Base-by-base conservation (phyloP, 176 grass and related monocot genomes). In the Luzula sylvatica region DNA sequence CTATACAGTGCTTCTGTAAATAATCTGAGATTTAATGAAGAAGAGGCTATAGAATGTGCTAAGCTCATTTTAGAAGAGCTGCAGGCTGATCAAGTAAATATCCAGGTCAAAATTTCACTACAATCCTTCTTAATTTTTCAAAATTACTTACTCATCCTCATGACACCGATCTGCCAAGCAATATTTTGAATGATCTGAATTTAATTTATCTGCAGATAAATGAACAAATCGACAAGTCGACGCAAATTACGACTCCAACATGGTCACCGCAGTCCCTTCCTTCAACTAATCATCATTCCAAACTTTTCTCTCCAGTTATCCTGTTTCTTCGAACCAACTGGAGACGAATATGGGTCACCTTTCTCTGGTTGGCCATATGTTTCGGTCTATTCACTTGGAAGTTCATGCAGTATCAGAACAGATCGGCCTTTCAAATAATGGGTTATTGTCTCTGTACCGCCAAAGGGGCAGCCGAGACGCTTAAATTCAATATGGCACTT, bases 401-500 rank as follows among this genome's bases (percentile, higher is more conserved):
- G 49, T 87, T 82, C 40, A 15, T 67, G 53, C 78, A 82, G 42
- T 88, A 88, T 16, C 74, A 56, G 3, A 58, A 53, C n/a, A 66
- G 83, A 17, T 30, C 57, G 30, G 78, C 70, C 23, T 88, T 88
- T 14, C 55, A 82, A 29, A 65, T 82, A 7, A 82, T 88, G 74
- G 84, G 84, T 14, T 79, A 88, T 55, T 88, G 84, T 50, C 51
- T 88, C 3, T 64, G 59, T 14, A 71, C 74, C 3, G 84, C 84
- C 5, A 67, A 78, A 65, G 84, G 82, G 0, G 70, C 74, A 2
- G 78, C 74, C 4, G 84, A 88, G 61, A 88, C 61, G 2, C 66
- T 88, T 11, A 88, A 88, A 56, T 40, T 88, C 12, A 88, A 88
- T 39, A 82, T 88, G 84, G 84, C 84, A 21, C 67, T 82, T 14